phyloP scores from a whole-genome alignment of 306 rosid species.

The Carpinus viminea region DNA sequence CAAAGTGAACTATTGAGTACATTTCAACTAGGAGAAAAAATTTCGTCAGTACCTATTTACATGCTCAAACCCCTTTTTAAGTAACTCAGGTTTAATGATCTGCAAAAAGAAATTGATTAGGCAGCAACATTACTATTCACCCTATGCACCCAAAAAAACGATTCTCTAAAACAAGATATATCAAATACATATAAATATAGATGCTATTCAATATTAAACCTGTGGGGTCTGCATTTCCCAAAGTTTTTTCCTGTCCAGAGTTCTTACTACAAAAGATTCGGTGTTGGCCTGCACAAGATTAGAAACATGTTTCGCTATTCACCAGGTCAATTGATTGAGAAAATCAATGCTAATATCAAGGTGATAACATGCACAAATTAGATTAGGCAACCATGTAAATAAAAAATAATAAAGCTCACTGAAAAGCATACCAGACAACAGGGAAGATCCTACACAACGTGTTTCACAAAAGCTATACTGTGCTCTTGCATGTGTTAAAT shows the following conservation, averaged over 20 bases:
- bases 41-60: slow-evolving; percentile 63
- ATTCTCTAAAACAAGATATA: slow-evolving; percentile 9
- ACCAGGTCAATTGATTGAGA: slow-evolving; percentile 15
- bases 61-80: slow-evolving; percentile 85
- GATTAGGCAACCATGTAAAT: not conserved
- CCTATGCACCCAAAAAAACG: not conserved
- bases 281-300: slow-evolving; percentile 67
- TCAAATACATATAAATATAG: not conserved
- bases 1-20: not conserved
- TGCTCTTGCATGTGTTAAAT: too few species aligned
- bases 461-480: too few species aligned
- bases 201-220: slow-evolving; percentile 45
- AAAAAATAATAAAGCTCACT: not conserved
- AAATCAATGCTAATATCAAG: not conserved
- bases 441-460: not conserved
- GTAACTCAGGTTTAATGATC: slow-evolving; percentile 86
- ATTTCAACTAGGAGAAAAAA: not conserved
- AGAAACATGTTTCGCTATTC: slow-evolving; percentile 19
- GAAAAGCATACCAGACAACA: not conserved
- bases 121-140: slow-evolving; percentile 14
- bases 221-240: slow-evolving; percentile 99
- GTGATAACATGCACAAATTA: slow-evolving; percentile 9
- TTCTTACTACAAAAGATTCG: slow-evolving; percentile 75
- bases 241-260: slow-evolving; percentile 79
- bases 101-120: slow-evolving; percentile 31